Percentiles rank a stretch among this genome's conserved stretches.
Evolutionary conservation across 176 grass and related monocot genomes (phyloP).

Genomic region (Cymbopogon citratus): DNA sequence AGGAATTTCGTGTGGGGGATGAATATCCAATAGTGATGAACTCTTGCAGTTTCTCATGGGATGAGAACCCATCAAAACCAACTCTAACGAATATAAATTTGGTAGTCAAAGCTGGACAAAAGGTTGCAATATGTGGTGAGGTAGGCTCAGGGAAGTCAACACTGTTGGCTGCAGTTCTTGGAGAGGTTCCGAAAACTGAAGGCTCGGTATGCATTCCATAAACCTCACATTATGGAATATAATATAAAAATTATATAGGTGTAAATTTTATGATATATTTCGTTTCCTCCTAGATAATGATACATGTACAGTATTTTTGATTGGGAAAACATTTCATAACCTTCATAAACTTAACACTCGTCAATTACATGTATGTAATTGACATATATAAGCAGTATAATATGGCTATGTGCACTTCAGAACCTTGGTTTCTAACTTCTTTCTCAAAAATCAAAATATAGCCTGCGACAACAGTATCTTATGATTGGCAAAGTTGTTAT

Average conservation of each 20-base stretch:
- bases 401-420: too few relatives aligned
- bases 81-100: conserved; percentile 75
- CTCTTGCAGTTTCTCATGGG: conserved; percentile 78
- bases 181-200: conserved; percentile 60
- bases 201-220: conserved; percentile 52
- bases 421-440: too few relatives aligned
- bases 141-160: conserved; percentile 95
- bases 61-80: conserved; percentile 47
- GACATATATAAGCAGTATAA: too few relatives aligned
- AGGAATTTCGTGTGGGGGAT: background rate
- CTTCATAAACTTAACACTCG: too few relatives aligned
- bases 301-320: background rate
- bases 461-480: background rate
- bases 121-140: conserved; percentile 91
- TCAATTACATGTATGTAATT: too few relatives aligned
- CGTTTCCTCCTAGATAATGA: background rate
- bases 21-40: conserved; percentile 49
- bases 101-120: conserved; percentile 54
- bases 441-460: conserved; percentile 4
- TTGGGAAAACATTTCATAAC: background rate
- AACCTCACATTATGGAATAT: background rate
- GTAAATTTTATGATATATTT: conserved; percentile 2
- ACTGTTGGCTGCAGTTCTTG: conserved; percentile 73
- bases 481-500: background rate
- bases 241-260: background rate